Conservation (phyloP, 345 rosid genomes). For the Mallotus nudiflorus region DNA sequence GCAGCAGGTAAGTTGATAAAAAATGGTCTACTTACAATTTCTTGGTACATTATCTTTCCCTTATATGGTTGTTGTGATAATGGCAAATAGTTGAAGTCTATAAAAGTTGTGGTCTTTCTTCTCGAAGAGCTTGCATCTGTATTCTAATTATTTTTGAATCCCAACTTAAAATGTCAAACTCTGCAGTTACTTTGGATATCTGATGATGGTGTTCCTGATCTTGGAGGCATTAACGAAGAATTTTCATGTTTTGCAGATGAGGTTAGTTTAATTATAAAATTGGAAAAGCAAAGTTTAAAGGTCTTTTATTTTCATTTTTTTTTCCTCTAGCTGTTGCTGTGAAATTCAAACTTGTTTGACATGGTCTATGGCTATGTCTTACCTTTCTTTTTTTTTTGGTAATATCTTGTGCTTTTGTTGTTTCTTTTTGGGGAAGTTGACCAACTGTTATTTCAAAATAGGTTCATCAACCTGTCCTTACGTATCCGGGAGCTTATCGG, state of each 20-base stretch:
- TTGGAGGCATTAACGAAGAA: constrained; percentile 76
- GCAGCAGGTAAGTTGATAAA: constrained; percentile 58
- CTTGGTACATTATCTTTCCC: background rate
- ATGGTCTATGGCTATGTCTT: background rate
- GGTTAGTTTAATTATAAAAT: constrained; percentile 40
- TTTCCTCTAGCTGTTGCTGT: too few species aligned
- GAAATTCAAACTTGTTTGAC: background rate
- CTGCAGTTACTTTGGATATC: constrained; percentile 83
- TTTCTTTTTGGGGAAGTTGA: constrained; percentile 23
- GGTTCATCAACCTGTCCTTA: constrained; percentile 78
- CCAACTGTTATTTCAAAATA: constrained; percentile 35
- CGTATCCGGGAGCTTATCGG: constrained; percentile 92
- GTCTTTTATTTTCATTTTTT: background rate
- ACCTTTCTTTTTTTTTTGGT: constrained; percentile 10
- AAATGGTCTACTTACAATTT: too few species aligned
- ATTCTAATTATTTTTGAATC: background rate
- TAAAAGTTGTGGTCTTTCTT: background rate
- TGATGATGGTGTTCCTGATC: constrained; percentile 87
- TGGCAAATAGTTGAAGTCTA: background rate
- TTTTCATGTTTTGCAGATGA: constrained; percentile 83
- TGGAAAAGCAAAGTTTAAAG: background rate
- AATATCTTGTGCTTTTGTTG: constrained; percentile 9
- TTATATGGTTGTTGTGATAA: background rate
- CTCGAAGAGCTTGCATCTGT: background rate
- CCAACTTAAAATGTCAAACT: constrained; percentile 19